Conservation (phyloP, 2,329 filamentous ascomycete species). For the Harringtonia lauricola region DNA sequence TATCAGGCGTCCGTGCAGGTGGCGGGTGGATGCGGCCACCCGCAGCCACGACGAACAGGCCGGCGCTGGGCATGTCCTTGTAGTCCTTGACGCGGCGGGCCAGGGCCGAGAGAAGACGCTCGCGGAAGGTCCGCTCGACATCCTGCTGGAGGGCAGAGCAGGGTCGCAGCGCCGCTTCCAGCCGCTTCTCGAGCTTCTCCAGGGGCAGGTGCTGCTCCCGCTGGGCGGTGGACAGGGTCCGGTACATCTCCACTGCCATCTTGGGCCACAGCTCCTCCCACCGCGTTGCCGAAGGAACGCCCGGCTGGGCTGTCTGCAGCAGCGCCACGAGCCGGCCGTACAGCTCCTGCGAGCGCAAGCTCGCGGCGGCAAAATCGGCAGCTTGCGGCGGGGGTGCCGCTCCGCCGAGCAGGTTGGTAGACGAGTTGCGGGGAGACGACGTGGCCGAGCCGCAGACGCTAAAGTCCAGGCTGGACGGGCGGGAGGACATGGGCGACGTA, state of each 20-base stretch:
- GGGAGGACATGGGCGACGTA: slow-evolving; percentile 23
- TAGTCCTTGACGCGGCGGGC: slow-evolving; percentile 39
- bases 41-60: slow-evolving; percentile 44
- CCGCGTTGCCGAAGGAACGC: slow-evolving; percentile 27
- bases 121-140: slow-evolving; percentile 37
- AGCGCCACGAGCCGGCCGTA: slow-evolving; percentile 43
- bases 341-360: slow-evolving; percentile 33
- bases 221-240: slow-evolving; percentile 20
- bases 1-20: slow-evolving; percentile 19
- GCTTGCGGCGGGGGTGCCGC: slow-evolving; percentile 11
- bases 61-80: slow-evolving; percentile 38
- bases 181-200: slow-evolving; percentile 8
- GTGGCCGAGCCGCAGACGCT: slow-evolving; percentile 36
- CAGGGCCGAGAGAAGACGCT: slow-evolving; percentile 36
- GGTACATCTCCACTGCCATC: slow-evolving; percentile 47
- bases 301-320: slow-evolving; percentile 37
- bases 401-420: slow-evolving; percentile 19
- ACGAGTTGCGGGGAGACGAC: slow-evolving; percentile 40
- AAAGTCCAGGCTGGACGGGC: slow-evolving; percentile 41
- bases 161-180: slow-evolving; percentile 3
- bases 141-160: slow-evolving; percentile 18
- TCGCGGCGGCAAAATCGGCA: slow-evolving; percentile 27
- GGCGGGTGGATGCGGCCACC: slow-evolving; percentile 30
- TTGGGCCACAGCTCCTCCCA: slow-evolving; percentile 43
- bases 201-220: slow-evolving; percentile 1